phyloP scores from a whole-genome alignment of 2,329 filamentous ascomycete species.

The Exophiala oligosperma region DNA sequence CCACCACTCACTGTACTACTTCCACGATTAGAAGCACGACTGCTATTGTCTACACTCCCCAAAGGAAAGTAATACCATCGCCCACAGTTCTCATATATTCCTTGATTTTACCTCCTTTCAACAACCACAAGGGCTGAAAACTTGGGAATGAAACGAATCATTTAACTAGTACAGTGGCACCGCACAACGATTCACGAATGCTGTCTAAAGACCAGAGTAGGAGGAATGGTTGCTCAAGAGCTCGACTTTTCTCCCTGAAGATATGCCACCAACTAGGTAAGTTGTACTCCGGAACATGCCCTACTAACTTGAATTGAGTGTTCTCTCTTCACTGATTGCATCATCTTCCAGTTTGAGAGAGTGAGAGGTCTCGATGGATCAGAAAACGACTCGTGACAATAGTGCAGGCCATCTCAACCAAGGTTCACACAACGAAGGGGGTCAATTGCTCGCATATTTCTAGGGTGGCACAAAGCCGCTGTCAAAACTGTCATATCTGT shows the following conservation, averaged over 20 bases:
- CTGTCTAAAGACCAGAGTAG: conserved; percentile 1
- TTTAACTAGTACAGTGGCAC: conserved; percentile 8
- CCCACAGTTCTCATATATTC: no score
- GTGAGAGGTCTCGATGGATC: no score
- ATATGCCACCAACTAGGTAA: background rate
- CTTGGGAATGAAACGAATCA: background rate
- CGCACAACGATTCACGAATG: conserved; percentile 17
- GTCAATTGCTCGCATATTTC: background rate
- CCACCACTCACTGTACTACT: no score
- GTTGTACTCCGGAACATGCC: no score
- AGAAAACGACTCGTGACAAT: no score
- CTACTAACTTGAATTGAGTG: no score
- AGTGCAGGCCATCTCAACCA: no score
- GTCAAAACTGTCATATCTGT: conserved; percentile 31
- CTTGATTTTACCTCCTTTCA: background rate
- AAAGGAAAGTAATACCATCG: no score
- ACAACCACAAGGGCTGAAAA: background rate
- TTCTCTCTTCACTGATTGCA: no score
- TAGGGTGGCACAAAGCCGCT: conserved; percentile 12
- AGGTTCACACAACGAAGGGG: background rate
- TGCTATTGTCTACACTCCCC: no score
- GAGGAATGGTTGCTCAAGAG: conserved; percentile 3
- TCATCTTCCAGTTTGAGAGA: no score
- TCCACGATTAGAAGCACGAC: no score
- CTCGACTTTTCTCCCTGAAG: background rate